Percentiles rank a stretch among this genome's conserved stretches.
Evolutionary conservation across 495 filamentous ascomycete genomes (phyloP).

Genomic region (Rhypophila decipiens): DNA sequence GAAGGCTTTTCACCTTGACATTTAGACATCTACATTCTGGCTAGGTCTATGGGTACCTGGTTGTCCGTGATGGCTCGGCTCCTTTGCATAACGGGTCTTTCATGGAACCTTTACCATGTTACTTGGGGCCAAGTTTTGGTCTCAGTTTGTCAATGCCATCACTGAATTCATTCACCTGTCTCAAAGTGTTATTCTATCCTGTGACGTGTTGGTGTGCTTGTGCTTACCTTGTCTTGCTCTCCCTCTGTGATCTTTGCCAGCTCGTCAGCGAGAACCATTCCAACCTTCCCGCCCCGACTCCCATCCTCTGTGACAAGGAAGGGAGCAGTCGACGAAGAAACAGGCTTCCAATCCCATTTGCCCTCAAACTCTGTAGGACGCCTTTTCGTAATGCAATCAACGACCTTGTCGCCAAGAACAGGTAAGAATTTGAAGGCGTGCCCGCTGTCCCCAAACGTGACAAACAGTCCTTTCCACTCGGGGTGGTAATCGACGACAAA

Average conservation of each 20-base stretch:
- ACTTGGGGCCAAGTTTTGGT: too few relatives aligned
- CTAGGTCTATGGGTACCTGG: background rate
- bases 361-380: constrained; percentile 50
- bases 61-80: too few relatives aligned
- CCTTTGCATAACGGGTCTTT: too few relatives aligned
- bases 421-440: constrained; percentile 90
- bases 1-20: too few relatives aligned
- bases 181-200: background rate
- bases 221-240: too few relatives aligned
- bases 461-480: constrained; percentile 56
- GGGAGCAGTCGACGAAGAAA: constrained; percentile 22
- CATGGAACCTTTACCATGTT: too few relatives aligned
- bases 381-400: constrained; percentile 55
- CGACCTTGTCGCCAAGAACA: constrained; percentile 71
- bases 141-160: too few relatives aligned
- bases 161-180: too few relatives aligned
- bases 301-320: constrained; percentile 63
- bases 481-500: constrained; percentile 80
- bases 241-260: constrained; percentile 27
- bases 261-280: constrained; percentile 49
- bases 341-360: constrained; percentile 63
- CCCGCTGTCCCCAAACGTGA: constrained; percentile 80
- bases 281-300: constrained; percentile 51
- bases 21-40: too few relatives aligned
- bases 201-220: too few relatives aligned